Base-by-base conservation (phyloP, 768 basidiomycete species). In the Punctularia strigosozonata region DNA sequence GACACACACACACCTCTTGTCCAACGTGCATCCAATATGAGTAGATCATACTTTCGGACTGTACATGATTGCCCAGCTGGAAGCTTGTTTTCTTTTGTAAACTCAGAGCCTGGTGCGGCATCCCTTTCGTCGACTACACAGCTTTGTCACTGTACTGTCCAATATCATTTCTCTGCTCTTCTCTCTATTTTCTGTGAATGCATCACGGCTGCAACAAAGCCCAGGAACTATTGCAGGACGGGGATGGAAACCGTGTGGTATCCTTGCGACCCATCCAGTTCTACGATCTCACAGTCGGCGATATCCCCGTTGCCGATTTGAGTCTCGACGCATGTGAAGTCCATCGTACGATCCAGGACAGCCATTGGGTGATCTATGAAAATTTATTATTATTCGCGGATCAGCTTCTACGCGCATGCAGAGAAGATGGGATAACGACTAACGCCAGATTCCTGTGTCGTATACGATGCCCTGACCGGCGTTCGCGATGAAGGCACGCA, bases 291-390 rank as follows among this genome's bases (percentile, higher is more conserved):
- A 55, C 94, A 98, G 58, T 99, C 95, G 17, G 73, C 65, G 41
- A 52, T 52, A 36, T 75, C 71, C 1, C 83, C 83, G 41, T 85
- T 71, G 5, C 89, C 90, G 38, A 94, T 78, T 57, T 98, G 92
- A 18, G 90, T 87, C 59, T 97, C 94, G 6, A 98, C 75, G 51
- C 94, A 98, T 6, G 86, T 69, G 46, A 90, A 72, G 49, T 89
- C 86, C 60, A 89, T 70, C 8, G 65, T 55, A 82, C 88, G 52
- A 25, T 73, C 71, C 38, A 91, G 55, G 3, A 83, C 80, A 18
- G 89, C 78, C 74, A 94, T 86, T 2, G 94, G 91, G 65, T 95
- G 91, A 60, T 97, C 90, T 92, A 54, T 34, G 13, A 47, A 28
- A 28, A 15, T 8, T 8, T 8, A 15, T 15, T 8, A 28, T 8